Conservation (phyloP, 2,329 filamentous ascomycete species). For the Davidsoniella neocaledoniae region DNA sequence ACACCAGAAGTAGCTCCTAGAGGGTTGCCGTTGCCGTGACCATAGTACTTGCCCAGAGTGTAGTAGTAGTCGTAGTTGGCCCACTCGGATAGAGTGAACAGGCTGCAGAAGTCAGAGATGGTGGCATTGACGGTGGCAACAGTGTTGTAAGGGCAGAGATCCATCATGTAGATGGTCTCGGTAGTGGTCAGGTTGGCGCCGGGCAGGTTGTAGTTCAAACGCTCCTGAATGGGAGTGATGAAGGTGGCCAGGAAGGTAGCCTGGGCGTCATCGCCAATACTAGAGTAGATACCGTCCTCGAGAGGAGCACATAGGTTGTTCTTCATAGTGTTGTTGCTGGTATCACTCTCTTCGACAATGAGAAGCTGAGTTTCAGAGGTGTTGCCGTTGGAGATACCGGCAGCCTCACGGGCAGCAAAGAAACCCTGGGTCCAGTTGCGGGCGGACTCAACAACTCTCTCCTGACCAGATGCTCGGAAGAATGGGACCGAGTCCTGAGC, state of each 20-base stretch:
- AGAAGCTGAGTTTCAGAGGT: constrained; percentile 39
- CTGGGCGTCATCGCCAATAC: constrained; percentile 34
- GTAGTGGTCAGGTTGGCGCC: constrained; percentile 46
- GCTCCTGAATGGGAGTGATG: constrained; percentile 45
- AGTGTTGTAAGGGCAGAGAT: constrained; percentile 73
- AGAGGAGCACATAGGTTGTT: constrained; percentile 58
- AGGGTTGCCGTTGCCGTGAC: constrained; percentile 57
- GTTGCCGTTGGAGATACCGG: constrained; percentile 21
- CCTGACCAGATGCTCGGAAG: constrained; percentile 51
- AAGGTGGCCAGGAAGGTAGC: constrained; percentile 45
- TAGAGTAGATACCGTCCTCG: constrained; percentile 37
- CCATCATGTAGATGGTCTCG: constrained; percentile 63
- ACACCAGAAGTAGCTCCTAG: constrained; percentile 74
- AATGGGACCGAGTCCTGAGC: constrained; percentile 45
- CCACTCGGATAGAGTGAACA: constrained; percentile 66
- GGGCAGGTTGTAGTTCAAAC: constrained; percentile 51
- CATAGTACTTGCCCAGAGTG: constrained; percentile 71
- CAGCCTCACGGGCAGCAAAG: constrained; percentile 28
- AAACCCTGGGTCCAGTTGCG: constrained; percentile 62
- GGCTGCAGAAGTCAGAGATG: constrained; percentile 54
- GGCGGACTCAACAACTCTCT: constrained; percentile 59
- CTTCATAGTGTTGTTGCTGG: constrained; percentile 66
- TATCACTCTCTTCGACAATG: constrained; percentile 49
- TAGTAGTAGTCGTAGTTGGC: constrained; percentile 64
- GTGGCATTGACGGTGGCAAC: constrained; percentile 40